Base-by-base conservation (phyloP, 257 asterid species). In the Forsythia viridissima region DNA sequence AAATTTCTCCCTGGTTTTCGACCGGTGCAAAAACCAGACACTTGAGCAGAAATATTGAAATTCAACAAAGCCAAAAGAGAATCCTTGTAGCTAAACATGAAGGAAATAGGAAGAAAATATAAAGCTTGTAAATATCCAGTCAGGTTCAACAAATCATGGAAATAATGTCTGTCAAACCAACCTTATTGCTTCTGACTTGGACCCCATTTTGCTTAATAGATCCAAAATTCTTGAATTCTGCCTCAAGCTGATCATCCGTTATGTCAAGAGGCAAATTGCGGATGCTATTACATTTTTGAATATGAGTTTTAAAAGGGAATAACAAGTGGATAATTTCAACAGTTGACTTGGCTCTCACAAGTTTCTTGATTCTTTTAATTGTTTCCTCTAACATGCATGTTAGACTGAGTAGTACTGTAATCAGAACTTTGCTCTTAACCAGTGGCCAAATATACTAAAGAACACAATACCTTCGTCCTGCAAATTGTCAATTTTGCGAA, bases 121-220 rank as follows among this genome's bases (percentile, higher is more conserved):
- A 71, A 74, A 59, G 38, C 69, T 21, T 61, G 38, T 61, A 61
- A 63, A 42, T 13, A 71, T 34, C 41, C 68, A 37, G 61, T 61
- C 30, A 74, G 70, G 74, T 70, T 16, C 68, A 67, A 76, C 21
- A 74, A 59, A 39, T 44, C 34, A 30, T 43, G 72, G 69, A 55
- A 67, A 76, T 63, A 83, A 72, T 8, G 44, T 67, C 36, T 71
- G 69, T 63, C 55, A 77, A 76, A 57, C 86, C 20, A 41, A 95
- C 99, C 98, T 72, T 88, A 76, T 90, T 93, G 79, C 91, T 88
- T 85, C 97, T 85, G 76, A 95, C 98, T 95, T 95, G 99, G 77
- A 95, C 87, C 13, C 99, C 99, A 55, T 90, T 86, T 77, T 72
- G 88, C 86, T 89, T 93, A 72, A 93, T 93, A 67, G 94, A 71